A percentile compares a stretch with the other conserved stretches of the same genome.
phyloP scores from a whole-genome alignment of 2,329 filamentous ascomycete species.

The Pseudogymnoascus pannorum region DNA sequence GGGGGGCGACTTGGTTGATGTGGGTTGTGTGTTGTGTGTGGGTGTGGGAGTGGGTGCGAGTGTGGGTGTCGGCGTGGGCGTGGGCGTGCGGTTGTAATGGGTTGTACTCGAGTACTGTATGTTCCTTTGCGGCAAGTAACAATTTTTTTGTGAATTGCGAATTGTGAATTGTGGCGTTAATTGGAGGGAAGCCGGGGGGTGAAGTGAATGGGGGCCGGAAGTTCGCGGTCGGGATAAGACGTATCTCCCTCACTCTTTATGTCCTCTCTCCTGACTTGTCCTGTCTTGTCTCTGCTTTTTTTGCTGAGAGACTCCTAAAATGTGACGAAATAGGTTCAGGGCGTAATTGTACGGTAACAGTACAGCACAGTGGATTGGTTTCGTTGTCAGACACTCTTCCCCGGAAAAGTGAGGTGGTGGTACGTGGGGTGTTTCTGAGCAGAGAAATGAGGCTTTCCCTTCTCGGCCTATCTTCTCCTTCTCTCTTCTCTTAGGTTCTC shows the following conservation, averaged over 20 bases:
- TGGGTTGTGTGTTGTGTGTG: neutral
- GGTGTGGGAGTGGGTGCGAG: neutral
- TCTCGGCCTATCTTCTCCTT: neutral
- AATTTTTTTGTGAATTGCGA: too few relatives aligned
- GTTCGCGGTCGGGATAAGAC: neutral
- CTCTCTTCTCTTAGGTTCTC: neutral
- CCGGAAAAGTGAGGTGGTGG: neutral
- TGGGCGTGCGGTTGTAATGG: too few relatives aligned
- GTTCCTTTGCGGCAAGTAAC: neutral
- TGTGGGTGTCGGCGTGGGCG: too few relatives aligned
- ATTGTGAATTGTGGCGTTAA: neutral
- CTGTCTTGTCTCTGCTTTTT: neutral
- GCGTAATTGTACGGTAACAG: too few relatives aligned
- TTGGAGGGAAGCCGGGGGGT: too few relatives aligned
- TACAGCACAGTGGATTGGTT: neutral
- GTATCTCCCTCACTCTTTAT: too few relatives aligned
- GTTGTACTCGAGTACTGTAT: neutral
- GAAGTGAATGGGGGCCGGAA: too few relatives aligned
- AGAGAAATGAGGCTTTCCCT: neutral
- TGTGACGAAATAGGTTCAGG: neutral
- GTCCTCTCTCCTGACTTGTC: neutral
- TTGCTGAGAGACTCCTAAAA: neutral
- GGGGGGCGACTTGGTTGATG: neutral
- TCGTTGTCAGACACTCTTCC: neutral
- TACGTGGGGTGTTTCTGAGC: neutral